These are phyloP conservation scores for Caryopteris hybrid DNA, from an alignment of 305 asterid genomes.

Conservation along the genomic window DNA sequence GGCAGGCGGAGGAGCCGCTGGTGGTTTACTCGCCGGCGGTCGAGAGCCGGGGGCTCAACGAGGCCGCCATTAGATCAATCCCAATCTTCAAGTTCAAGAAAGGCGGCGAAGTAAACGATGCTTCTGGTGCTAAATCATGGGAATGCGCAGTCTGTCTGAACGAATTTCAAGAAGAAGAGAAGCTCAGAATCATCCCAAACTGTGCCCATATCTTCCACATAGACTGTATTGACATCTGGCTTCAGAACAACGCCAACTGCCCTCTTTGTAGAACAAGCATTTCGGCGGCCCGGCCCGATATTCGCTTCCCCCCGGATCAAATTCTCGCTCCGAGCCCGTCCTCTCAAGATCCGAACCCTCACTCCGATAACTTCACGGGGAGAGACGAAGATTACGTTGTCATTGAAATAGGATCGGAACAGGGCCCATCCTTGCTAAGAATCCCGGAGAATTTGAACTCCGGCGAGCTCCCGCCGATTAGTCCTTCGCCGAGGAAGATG, in stretches of 20 bases:
- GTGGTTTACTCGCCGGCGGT: slow-evolving; percentile 28
- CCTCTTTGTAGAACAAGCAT: slow-evolving; percentile 76
- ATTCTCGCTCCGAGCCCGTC: slow-evolving; percentile 27
- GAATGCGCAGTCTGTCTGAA: slow-evolving; percentile 84
- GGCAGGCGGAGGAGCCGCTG: slow-evolving; percentile 31
- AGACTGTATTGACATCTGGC: slow-evolving; percentile 89
- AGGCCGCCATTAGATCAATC: slow-evolving; percentile 63
- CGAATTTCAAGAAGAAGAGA: slow-evolving; percentile 59
- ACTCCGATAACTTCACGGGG: slow-evolving; percentile 22
- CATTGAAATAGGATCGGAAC: slow-evolving; percentile 53
- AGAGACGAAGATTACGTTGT: slow-evolving; percentile 67
- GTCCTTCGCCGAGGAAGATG: slow-evolving; percentile 39
- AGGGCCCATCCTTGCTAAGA: slow-evolving; percentile 9
- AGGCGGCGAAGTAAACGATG: background rate
- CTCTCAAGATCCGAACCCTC: slow-evolving; percentile 24
- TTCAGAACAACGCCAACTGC: slow-evolving; percentile 81
- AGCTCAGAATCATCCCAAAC: slow-evolving; percentile 59
- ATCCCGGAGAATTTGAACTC: slow-evolving; percentile 28
- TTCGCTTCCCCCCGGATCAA: slow-evolving; percentile 23
- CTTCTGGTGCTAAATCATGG: background rate
- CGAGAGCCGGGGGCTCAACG: slow-evolving; percentile 59
- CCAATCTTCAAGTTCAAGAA: slow-evolving; percentile 52
- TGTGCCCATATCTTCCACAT: slow-evolving; percentile 70
- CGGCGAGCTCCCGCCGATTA: slow-evolving; percentile 26
- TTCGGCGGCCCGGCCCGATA: slow-evolving; percentile 29